Conservation (phyloP, 2,329 filamentous ascomycete species). For the Drechslerella coelobrocha region DNA sequence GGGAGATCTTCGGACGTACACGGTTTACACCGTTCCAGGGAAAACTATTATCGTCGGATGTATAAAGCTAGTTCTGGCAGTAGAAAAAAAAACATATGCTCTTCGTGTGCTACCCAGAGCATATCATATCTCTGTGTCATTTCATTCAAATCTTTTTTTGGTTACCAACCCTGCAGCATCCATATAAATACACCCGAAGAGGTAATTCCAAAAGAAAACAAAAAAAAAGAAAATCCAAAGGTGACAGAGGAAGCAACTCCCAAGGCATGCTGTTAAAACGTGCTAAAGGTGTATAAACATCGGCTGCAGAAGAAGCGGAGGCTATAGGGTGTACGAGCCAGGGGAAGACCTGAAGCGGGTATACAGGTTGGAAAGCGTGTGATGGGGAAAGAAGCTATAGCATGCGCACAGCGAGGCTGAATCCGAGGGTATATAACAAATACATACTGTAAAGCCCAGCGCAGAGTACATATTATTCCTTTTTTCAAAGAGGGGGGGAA, state of each 20-base stretch:
- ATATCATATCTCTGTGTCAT: no score
- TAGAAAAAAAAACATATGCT: no score
- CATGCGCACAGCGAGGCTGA: not conserved
- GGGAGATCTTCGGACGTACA: no score
- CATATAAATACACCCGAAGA: constrained; percentile 45
- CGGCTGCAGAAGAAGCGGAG: constrained; percentile 1
- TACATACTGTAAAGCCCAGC: not conserved
- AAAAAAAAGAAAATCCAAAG: constrained; percentile 14
- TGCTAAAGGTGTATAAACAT: constrained; percentile 27
- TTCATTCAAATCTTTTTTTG: not conserved
- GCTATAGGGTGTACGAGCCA: no score
- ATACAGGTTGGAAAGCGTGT: no score
- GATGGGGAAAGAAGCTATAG: not conserved
- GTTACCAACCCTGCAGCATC: not conserved
- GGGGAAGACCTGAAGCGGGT: no score
- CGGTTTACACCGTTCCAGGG: no score
- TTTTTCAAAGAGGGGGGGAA: not conserved
- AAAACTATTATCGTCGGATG: no score
- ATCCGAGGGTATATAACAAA: not conserved
- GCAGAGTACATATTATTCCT: not conserved
- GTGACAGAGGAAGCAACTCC: constrained; percentile 33
- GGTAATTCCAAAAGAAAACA: constrained; percentile 13
- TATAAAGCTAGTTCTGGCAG: no score
- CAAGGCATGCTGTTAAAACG: constrained; percentile 39
- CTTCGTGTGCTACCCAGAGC: no score